Percentiles rank a stretch among this genome's conserved stretches.
These are phyloP conservation scores for Pleurotus ostreatus DNA, from an alignment of 768 basidiomycete genomes.

Conservation along the genomic window DNA sequence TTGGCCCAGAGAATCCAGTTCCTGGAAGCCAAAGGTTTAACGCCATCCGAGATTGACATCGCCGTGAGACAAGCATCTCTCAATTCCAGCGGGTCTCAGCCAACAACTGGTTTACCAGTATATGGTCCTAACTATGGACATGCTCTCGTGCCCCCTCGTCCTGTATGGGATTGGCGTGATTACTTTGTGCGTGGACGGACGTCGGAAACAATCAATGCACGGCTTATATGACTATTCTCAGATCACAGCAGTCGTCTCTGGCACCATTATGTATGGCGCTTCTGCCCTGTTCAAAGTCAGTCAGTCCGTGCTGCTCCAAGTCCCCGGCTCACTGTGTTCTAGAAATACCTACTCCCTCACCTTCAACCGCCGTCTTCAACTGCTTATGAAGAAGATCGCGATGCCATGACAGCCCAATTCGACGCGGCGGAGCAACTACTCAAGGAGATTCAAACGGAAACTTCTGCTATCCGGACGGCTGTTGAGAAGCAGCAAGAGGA, in stretches of 20 bases:
- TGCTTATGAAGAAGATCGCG: conserved; percentile 85
- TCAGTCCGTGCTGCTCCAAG: background rate
- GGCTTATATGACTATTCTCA: conserved; percentile 27
- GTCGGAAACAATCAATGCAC: conserved; percentile 16
- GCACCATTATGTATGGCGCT: conserved; percentile 78
- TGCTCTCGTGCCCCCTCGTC: conserved; percentile 34
- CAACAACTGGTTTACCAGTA: conserved; percentile 30
- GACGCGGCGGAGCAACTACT: conserved; percentile 82
- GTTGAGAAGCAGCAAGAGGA: conserved; percentile 74
- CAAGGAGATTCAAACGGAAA: conserved; percentile 76
- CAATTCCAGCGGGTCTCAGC: conserved; percentile 13
- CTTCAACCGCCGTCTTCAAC: conserved; percentile 84
- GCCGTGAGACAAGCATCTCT: conserved; percentile 64
- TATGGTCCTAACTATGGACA: conserved; percentile 39
- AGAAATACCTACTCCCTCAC: conserved; percentile 92
- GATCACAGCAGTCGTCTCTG: conserved; percentile 93
- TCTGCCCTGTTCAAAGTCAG: conserved; percentile 73
- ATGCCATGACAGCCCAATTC: conserved; percentile 83
- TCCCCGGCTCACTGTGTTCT: conserved; percentile 10
- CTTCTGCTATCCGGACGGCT: conserved; percentile 62
- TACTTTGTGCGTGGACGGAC: conserved; percentile 71
- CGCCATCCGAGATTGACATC: conserved; percentile 77
- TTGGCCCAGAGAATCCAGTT: conserved; percentile 87
- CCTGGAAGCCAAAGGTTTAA: conserved; percentile 92
- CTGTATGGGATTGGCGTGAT: conserved; percentile 91